Evolutionary conservation across 176 grass and related monocot genomes (phyloP), one percentile per base, ranked within the genome.

Genomic region (Alloteropsis semialata): DNA sequence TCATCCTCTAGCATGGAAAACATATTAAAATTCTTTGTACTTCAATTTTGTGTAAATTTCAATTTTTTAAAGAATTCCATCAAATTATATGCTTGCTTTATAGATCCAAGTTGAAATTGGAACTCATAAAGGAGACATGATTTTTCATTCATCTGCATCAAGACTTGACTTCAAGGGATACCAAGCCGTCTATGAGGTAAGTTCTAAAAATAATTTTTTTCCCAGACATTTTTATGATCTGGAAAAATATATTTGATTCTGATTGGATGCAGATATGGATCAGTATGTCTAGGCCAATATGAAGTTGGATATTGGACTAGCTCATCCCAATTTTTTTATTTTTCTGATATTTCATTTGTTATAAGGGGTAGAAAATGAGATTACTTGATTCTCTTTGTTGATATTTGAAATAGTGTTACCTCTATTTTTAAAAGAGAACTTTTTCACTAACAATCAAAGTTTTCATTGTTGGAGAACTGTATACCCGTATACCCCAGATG

Each of bases 81-180:
- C n/a, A 53, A 81, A 57, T 48, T 78, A 30, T 32, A 27, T 83
- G 30, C 74, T 82, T 87, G 10, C 24, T 65, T 53, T 87, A 14
- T 86, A 98, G 96, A 90, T 98, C 87, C 96, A 98, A 95, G 91
- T 88, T 82, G 92, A 95, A 56, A 93, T 95, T 88, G 89, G 82
- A 74, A 90, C 84, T 86, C 36, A 82, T 82, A 29, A 90, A 83
- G 84, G 89, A 78, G 85, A 83, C 39, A 84, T 93, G 79, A 71
- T 79, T 77, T 88, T 95, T 79, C 96, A 86, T 77, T 90, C 96
- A 8, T 46, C 71, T 51, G 91, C 88, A 76, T 98, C 96, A 76
- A 91, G 46, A 81, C 79, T 91, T 41, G 87, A 87, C 74, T 98
- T 93, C 86, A 84, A 86, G 70, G 96, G 96, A 84, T 98, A 93